Evolutionary conservation across 225 moss, liverwort and hornwort genomes (phyloP).

Genomic region (Lunularia cruciata): DNA sequence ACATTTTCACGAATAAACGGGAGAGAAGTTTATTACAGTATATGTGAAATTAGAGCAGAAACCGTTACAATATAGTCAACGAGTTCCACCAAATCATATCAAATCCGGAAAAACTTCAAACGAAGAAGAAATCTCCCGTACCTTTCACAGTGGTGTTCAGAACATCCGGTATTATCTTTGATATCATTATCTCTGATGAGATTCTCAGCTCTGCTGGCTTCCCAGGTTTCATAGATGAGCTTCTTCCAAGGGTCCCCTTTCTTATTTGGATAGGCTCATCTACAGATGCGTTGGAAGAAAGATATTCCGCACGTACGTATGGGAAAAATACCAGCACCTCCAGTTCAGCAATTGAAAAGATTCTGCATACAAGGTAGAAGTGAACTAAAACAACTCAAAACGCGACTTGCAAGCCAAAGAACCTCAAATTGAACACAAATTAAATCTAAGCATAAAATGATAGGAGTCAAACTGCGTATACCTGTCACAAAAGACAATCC

Average conservation of each 20-base stretch:
- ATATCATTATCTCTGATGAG: conserved; percentile 50
- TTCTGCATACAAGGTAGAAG: conserved; percentile 39
- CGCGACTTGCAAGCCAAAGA: too few relatives aligned
- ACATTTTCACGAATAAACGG: conserved; percentile 16
- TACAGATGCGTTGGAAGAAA: background rate
- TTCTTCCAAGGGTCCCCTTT: background rate
- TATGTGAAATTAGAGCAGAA: too few relatives aligned
- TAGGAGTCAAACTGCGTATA: conserved; percentile 4
- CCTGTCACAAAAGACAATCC: conserved; percentile 37
- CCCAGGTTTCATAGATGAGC: background rate
- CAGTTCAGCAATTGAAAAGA: conserved; percentile 19
- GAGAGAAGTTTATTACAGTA: too few relatives aligned
- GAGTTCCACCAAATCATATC: background rate
- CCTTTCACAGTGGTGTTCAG: conserved; percentile 66
- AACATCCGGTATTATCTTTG: conserved; percentile 45
- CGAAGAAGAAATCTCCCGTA: conserved; percentile 13
- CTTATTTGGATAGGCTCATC: background rate
- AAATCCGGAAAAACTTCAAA: background rate
- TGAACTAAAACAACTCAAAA: too few relatives aligned
- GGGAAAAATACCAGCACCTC: conserved; percentile 47
- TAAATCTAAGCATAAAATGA: too few relatives aligned
- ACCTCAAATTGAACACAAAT: too few relatives aligned
- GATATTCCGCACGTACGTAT: background rate
- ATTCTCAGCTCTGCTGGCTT: background rate
- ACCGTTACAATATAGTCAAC: too few relatives aligned